Evolutionary conservation across 2,329 filamentous ascomycete genomes (phyloP).

Genomic region (Elsinoe australis): DNA sequence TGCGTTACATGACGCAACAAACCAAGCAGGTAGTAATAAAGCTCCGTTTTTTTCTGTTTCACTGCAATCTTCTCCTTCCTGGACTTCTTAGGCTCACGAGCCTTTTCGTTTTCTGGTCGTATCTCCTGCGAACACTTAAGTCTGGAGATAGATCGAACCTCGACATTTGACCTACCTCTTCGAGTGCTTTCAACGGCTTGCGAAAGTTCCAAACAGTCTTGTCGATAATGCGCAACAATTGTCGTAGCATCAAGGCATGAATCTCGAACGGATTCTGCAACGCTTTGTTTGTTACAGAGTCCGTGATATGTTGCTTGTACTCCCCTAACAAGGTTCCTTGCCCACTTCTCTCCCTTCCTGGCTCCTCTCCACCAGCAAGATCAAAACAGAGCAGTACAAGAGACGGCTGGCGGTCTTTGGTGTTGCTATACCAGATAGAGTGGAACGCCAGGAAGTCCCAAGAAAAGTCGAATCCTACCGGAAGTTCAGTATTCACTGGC

Average conservation of each 20-base stretch:
- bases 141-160: neutral
- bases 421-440: neutral
- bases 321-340: neutral
- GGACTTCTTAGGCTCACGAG: neutral
- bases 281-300: neutral
- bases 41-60: neutral
- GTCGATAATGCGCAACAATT: neutral
- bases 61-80: neutral
- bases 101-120: neutral
- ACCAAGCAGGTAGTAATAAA: conserved; percentile 5
- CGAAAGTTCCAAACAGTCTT: neutral
- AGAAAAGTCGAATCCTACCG: neutral
- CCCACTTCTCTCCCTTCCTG: no score
- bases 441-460: conserved; percentile 6
- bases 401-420: neutral
- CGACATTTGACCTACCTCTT: neutral
- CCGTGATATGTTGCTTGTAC: neutral
- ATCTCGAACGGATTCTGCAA: neutral
- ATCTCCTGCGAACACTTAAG: neutral
- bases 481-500: neutral
- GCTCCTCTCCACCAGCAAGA: neutral
- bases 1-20: conserved; percentile 1
- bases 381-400: conserved; percentile 6
- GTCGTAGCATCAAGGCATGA: neutral
- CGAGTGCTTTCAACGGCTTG: conserved; percentile 1